phyloP scores from a whole-genome alignment of 306 rosid genomes.

The Cicer arietinum region DNA sequence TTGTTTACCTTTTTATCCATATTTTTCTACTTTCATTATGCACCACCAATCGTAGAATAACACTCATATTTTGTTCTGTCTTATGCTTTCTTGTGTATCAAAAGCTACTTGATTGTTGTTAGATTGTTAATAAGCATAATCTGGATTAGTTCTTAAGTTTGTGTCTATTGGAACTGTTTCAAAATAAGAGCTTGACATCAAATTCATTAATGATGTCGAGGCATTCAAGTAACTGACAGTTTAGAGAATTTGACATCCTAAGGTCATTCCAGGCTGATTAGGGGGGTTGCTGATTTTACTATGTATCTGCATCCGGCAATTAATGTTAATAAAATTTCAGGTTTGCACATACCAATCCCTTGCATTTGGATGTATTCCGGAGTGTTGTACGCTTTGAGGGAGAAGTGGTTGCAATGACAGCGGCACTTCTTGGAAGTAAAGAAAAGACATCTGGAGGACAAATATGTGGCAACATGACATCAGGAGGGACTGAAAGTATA shows the following conservation, averaged over 20 bases:
- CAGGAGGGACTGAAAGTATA: slow-evolving; percentile 99
- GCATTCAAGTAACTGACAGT: slow-evolving; percentile 19
- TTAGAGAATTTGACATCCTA: slow-evolving; percentile 23
- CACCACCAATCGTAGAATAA: background rate
- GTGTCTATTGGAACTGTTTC: slow-evolving; percentile 17
- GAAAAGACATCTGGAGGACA: slow-evolving; percentile 82
- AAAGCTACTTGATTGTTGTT: background rate
- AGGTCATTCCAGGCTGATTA: slow-evolving; percentile 32
- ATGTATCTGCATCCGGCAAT: slow-evolving; percentile 32
- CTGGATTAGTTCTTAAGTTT: slow-evolving; percentile 18
- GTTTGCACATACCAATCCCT: slow-evolving; percentile 97
- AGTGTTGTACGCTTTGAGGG: slow-evolving; percentile 87
- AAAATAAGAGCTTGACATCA: slow-evolving; percentile 6
- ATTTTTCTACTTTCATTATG: background rate
- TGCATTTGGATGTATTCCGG: slow-evolving; percentile 91
- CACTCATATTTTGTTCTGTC: background rate
- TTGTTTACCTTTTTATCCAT: background rate
- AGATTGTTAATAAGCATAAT: slow-evolving; percentile 15
- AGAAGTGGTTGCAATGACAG: slow-evolving; percentile 97
- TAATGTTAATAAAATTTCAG: slow-evolving; percentile 55
- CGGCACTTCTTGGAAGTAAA: slow-evolving; percentile 83
- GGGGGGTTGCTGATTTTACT: slow-evolving; percentile 9
- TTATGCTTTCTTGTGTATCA: background rate
- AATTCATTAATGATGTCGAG: slow-evolving; percentile 30
- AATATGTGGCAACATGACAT: slow-evolving; percentile 97